These are phyloP conservation scores for Breviolum minutum DNA, from an alignment of 73 alveolate species.

Conservation along the genomic window DNA sequence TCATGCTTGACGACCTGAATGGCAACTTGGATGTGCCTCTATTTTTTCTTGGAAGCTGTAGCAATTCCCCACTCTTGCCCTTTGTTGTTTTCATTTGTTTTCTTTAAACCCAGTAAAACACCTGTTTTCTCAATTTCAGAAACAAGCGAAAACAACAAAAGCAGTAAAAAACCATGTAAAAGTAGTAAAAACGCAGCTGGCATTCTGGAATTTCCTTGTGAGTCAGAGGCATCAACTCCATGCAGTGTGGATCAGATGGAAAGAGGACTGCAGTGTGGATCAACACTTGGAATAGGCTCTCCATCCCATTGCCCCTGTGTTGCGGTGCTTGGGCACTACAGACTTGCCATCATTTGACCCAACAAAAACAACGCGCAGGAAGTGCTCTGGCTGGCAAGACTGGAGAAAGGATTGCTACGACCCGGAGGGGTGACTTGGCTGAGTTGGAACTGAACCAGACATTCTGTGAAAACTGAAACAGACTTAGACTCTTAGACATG, in stretches of 20 bases:
- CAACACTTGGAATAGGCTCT: not conserved
- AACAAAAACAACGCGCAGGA: conserved; percentile 4
- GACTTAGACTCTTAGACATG: not conserved
- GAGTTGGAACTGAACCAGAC: not conserved
- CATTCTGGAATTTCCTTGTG: not conserved
- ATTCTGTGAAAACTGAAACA: not conserved
- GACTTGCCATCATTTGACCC: not conserved
- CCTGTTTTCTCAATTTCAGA: no score
- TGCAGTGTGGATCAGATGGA: conserved; percentile 59
- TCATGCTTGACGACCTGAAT: conserved; percentile 45
- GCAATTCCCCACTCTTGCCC: not conserved
- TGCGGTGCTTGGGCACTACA: not conserved
- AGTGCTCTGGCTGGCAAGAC: conserved; percentile 87
- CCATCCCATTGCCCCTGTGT: not conserved
- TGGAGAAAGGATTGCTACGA: conserved; percentile 84
- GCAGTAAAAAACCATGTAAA: no score
- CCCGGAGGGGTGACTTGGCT: conserved; percentile 25
- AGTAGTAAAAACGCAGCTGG: no score
- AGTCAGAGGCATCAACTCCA: conserved; percentile 52
- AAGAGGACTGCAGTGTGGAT: not conserved
- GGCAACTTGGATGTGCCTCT: not conserved
- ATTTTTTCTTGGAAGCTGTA: no score
- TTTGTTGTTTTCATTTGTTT: not conserved
- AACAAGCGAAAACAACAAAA: no score
- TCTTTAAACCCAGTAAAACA: no score